Evolutionary conservation across 108 stramenopile species (phyloP).

Genomic region (Skeletonema costatum): DNA sequence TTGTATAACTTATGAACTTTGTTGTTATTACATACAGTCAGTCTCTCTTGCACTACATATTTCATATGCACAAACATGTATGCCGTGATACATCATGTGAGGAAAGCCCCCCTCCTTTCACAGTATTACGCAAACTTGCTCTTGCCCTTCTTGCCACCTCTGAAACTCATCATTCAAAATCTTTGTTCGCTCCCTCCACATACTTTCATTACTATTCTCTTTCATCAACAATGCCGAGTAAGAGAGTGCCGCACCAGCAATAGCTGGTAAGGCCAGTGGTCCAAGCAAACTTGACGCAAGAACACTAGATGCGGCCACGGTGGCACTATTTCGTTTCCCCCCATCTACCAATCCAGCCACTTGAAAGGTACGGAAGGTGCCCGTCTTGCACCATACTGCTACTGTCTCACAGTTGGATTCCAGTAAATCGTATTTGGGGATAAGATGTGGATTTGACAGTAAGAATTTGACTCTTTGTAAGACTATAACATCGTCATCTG

Average conservation of each 20-base stretch:
- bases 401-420: slow-evolving; percentile 54
- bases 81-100: not conserved
- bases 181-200: slow-evolving; percentile 18
- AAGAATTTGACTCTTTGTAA: slow-evolving; percentile 16
- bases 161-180: slow-evolving; percentile 22
- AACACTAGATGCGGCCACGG: slow-evolving; percentile 6
- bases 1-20: not conserved
- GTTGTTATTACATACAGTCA: not conserved
- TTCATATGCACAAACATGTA: not conserved
- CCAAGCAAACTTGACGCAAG: slow-evolving; percentile 6
- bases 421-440: slow-evolving; percentile 41
- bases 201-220: slow-evolving; percentile 9
- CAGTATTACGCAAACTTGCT: not conserved
- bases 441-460: slow-evolving; percentile 24
- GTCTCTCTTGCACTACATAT: not conserved
- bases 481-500: not conserved
- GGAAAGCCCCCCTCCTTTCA: not conserved
- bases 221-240: slow-evolving; percentile 2
- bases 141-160: slow-evolving; percentile 14
- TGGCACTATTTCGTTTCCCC: slow-evolving; percentile 24
- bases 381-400: slow-evolving; percentile 55
- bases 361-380: slow-evolving; percentile 14
- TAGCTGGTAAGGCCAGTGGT: slow-evolving; percentile 6
- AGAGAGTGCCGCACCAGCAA: slow-evolving; percentile 6
- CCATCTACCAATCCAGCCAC: slow-evolving; percentile 19